Evolutionary conservation across 768 basidiomycete genomes (phyloP).

Genomic region (Boletus vinaceobasis): DNA sequence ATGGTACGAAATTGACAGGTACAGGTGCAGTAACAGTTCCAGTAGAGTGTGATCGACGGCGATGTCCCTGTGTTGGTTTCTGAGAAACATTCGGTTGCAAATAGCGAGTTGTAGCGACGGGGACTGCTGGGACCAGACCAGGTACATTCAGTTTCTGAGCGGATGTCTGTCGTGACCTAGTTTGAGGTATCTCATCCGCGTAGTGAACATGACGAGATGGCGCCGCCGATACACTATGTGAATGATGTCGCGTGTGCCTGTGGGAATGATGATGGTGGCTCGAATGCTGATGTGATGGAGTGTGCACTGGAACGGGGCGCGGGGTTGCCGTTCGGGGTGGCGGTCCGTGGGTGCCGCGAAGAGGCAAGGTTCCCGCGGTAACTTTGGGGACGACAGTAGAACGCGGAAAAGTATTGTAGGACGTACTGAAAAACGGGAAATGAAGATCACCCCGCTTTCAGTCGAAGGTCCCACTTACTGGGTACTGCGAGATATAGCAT

Average conservation of each 20-base stretch:
- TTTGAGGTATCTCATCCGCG: constrained; percentile 8
- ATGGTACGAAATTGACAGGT: background rate
- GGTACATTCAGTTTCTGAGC: constrained; percentile 2
- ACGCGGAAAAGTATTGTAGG: constrained; percentile 31
- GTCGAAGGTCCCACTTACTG: constrained; percentile 23
- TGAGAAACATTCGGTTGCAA: background rate
- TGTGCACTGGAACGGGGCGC: background rate
- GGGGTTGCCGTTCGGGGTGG: constrained; percentile 3
- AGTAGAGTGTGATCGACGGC: constrained; percentile 20
- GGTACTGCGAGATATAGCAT: constrained; percentile 9
- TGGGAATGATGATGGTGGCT: background rate
- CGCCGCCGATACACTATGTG: constrained; percentile 12
- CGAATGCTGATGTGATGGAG: constrained; percentile 7
- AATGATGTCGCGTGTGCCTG: constrained; percentile 1
- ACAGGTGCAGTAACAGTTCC: constrained; percentile 9
- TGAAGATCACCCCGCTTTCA: constrained; percentile 11
- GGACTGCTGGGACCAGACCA: background rate
- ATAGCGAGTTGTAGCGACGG: constrained; percentile 2
- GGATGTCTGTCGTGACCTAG: constrained; percentile 10
- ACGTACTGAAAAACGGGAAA: constrained; percentile 11
- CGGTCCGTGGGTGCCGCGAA: background rate
- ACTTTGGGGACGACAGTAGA: constrained; percentile 5
- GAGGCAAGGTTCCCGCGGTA: background rate
- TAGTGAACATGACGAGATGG: constrained; percentile 28
- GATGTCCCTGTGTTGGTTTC: constrained; percentile 10